phyloP scores from a whole-genome alignment of 306 rosid genomes.

The Cotoneaster glaucophyllus region DNA sequence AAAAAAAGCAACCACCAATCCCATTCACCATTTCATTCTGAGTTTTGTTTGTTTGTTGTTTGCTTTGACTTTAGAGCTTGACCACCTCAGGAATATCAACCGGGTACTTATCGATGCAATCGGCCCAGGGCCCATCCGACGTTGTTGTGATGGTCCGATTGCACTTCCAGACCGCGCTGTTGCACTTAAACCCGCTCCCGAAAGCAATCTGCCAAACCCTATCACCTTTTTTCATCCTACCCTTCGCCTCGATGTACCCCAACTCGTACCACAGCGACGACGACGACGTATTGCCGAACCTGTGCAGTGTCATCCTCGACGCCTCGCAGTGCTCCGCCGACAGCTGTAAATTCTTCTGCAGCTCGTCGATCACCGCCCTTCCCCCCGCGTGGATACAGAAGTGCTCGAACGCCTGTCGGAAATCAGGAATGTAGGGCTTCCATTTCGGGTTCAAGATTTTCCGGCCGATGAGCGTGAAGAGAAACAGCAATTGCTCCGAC shows the following conservation, averaged over 20 bases:
- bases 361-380: conserved; percentile 82
- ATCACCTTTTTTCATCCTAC: conserved; percentile 82
- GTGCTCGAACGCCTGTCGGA: conserved; percentile 88
- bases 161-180: conserved; percentile 93
- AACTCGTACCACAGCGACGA: conserved; percentile 91
- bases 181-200: conserved; percentile 91
- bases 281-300: conserved; percentile 94
- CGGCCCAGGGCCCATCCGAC: conserved; percentile 70
- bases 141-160: conserved; percentile 56
- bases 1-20: background rate
- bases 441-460: conserved; percentile 77
- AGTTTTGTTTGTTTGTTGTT: background rate
- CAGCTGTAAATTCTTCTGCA: conserved; percentile 90
- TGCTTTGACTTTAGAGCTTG: conserved; percentile 44
- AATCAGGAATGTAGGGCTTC: conserved; percentile 96
- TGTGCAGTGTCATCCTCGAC: conserved; percentile 82
- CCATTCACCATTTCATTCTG: background rate
- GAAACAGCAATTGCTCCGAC: conserved; percentile 83
- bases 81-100: conserved; percentile 89
- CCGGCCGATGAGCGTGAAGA: conserved; percentile 64
- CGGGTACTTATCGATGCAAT: conserved; percentile 77
- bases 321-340: conserved; percentile 91
- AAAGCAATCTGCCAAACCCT: conserved; percentile 94
- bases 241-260: conserved; percentile 73
- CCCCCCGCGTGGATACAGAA: conserved; percentile 98